phyloP scores from a whole-genome alignment of 2,329 filamentous ascomycete genomes.

The Cadophora sp. region DNA sequence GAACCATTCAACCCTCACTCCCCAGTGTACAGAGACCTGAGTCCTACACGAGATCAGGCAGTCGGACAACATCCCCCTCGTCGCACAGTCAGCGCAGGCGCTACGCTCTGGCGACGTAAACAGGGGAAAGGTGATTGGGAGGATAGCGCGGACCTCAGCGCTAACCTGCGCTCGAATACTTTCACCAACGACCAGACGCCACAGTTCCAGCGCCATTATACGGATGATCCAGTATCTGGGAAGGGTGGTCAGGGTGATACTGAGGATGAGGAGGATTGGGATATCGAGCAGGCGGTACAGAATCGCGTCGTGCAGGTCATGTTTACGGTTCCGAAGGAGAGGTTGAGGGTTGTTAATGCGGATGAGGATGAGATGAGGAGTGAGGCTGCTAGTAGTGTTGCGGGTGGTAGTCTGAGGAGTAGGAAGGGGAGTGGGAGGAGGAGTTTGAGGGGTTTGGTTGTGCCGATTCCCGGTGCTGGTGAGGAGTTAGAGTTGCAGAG shows the following conservation, averaged over 20 bases:
- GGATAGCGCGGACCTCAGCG: constrained; percentile 41
- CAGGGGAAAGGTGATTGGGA: constrained; percentile 60
- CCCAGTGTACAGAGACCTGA: constrained; percentile 26
- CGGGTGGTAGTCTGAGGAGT: constrained; percentile 44
- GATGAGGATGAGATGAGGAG: constrained; percentile 59
- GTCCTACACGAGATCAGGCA: constrained; percentile 37
- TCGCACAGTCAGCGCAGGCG: constrained; percentile 55
- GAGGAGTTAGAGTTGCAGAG: not conserved
- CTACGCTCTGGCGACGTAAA: constrained; percentile 54
- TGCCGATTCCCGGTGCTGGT: not conserved
- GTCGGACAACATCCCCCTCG: constrained; percentile 44
- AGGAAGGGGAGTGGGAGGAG: constrained; percentile 37
- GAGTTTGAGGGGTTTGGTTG: constrained; percentile 22
- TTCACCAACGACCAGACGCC: constrained; percentile 28
- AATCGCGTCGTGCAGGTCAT: constrained; percentile 79
- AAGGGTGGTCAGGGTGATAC: constrained; percentile 40
- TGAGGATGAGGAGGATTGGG: constrained; percentile 65
- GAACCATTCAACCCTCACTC: constrained; percentile 5
- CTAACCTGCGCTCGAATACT: constrained; percentile 32
- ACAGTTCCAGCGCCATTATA: not conserved
- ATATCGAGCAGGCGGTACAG: constrained; percentile 76
- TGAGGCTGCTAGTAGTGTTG: constrained; percentile 33
- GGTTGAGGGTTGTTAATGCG: constrained; percentile 87
- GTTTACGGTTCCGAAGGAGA: constrained; percentile 91
- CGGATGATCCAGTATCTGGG: not conserved